Conservation (phyloP, 164 flowering plant species). For the Umbilicus rupestris region DNA sequence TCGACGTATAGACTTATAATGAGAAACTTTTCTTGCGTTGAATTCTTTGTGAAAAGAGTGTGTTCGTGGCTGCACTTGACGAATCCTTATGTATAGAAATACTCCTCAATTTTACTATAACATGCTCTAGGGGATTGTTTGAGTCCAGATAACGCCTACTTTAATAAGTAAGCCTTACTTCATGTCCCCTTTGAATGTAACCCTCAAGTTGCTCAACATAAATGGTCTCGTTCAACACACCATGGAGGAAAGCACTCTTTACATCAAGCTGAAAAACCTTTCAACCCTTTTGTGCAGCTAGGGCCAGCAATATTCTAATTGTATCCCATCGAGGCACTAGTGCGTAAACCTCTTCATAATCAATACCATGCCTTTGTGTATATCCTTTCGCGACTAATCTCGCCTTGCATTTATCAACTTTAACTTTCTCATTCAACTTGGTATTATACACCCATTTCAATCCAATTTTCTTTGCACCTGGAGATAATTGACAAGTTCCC, state of each 20-base stretch:
- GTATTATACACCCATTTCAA: background rate
- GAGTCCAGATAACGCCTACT: background rate
- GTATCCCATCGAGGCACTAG: background rate
- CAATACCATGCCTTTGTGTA: background rate
- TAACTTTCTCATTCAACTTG: background rate
- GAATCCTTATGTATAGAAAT: background rate
- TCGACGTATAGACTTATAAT: background rate
- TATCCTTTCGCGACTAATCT: background rate
- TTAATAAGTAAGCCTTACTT: background rate
- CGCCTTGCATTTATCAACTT: background rate
- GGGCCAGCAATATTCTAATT: background rate
- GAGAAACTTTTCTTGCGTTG: background rate
- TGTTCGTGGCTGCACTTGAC: background rate
- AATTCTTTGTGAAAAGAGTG: background rate
- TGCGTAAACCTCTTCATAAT: slow-evolving; percentile 3
- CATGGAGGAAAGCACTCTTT: background rate
- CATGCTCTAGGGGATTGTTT: background rate
- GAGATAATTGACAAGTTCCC: background rate
- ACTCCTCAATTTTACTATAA: background rate
- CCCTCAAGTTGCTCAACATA: background rate
- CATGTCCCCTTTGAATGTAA: background rate
- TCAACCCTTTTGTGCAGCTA: background rate
- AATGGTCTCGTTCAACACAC: background rate
- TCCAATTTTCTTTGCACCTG: background rate
- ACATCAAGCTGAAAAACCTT: background rate